Conservation (phyloP, 2,329 filamentous ascomycete species). For the Ceratocystis diversiconidia region DNA sequence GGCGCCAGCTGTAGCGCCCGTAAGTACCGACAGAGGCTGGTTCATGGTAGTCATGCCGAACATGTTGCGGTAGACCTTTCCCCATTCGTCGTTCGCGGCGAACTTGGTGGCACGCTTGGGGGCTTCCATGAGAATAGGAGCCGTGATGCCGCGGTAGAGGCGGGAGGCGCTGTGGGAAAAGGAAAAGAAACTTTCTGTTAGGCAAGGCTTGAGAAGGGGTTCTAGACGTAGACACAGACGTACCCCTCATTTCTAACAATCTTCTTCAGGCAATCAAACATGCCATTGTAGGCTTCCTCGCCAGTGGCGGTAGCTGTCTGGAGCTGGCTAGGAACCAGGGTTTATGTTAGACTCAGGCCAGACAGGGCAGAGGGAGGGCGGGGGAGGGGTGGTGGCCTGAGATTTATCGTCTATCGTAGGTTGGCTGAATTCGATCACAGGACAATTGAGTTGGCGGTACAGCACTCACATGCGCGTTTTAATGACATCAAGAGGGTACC, state of each 20-base stretch:
- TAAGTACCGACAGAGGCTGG: conserved; percentile 81
- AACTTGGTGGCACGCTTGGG: conserved; percentile 93
- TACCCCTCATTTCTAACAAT: conserved; percentile 94
- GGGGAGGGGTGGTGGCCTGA: background rate
- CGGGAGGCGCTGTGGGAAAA: conserved; percentile 52
- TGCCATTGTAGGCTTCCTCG: conserved; percentile 83
- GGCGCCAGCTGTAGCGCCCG: conserved; percentile 84
- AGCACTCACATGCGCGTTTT: conserved; percentile 82
- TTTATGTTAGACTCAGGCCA: conserved; percentile 17
- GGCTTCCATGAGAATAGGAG: conserved; percentile 95
- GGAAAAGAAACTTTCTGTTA: background rate
- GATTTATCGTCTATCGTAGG: background rate
- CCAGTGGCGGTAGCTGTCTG: conserved; percentile 61
- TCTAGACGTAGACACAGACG: conserved; percentile 20
- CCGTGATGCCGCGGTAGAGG: conserved; percentile 87
- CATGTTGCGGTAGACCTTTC: conserved; percentile 74
- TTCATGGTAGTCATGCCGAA: conserved; percentile 82
- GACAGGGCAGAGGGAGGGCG: background rate
- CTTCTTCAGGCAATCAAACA: conserved; percentile 96
- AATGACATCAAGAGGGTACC: conserved; percentile 97
- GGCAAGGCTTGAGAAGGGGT: background rate
- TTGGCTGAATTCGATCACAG: background rate
- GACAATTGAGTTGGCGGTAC: background rate
- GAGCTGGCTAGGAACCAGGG: conserved; percentile 51
- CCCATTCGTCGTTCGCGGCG: conserved; percentile 97